A percentile compares a stretch with the other conserved stretches of the same genome.
phyloP scores from a whole-genome alignment of 345 rosid genomes.

The Populus simonii region DNA sequence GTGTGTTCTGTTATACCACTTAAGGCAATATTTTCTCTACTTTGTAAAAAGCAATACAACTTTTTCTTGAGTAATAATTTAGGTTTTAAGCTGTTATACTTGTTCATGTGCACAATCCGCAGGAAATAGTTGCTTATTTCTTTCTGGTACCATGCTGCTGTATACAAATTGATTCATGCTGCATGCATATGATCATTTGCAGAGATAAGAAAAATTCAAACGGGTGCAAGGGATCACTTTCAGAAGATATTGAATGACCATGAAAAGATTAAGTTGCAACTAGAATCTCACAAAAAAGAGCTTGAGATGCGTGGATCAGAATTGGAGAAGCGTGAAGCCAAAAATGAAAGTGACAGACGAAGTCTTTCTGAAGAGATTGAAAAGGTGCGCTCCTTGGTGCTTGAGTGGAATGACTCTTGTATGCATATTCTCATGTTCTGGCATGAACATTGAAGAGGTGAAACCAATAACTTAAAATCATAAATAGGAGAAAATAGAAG shows the following conservation, averaged over 20 bases:
- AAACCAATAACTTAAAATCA: neutral
- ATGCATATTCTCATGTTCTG: neutral
- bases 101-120: neutral
- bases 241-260: constrained; percentile 74
- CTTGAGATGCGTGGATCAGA: constrained; percentile 66
- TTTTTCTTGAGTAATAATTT: neutral
- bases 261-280: constrained; percentile 71
- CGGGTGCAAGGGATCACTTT: constrained; percentile 69
- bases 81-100: neutral
- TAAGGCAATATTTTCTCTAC: neutral
- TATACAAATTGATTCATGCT: neutral
- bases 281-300: constrained; percentile 71
- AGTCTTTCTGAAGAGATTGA: constrained; percentile 61
- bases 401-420: neutral
- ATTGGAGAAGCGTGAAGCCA: constrained; percentile 80
- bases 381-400: constrained; percentile 43
- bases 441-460: neutral
- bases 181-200: constrained; percentile 21
- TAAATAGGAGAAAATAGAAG: neutral
- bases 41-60: neutral
- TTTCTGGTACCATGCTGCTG: neutral
- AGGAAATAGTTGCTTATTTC: neutral
- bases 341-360: constrained; percentile 71
- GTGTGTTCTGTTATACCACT: constrained; percentile 27
- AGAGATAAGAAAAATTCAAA: constrained; percentile 80